Percentiles rank a stretch among this genome's conserved stretches.
Evolutionary conservation across 169 alveolate genomes (phyloP).

Genomic region (Plasmodium cynomolgi): DNA sequence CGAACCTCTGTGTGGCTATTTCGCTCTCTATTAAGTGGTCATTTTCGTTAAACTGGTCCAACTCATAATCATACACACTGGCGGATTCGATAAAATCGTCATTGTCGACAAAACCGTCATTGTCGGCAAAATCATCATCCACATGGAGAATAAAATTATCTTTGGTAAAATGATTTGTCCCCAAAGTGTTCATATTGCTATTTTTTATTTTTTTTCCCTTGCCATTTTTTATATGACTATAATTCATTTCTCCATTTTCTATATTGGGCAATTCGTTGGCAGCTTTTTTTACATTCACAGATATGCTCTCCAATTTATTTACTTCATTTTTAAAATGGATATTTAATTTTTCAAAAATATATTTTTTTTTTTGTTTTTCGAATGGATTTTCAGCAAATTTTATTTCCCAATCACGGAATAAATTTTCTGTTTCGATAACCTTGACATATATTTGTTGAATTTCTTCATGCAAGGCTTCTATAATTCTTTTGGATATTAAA

Average conservation of each 20-base stretch:
- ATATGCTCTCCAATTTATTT: constrained; percentile 65
- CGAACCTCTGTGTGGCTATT: constrained; percentile 45
- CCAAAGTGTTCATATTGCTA: constrained; percentile 6
- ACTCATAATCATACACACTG: constrained; percentile 61
- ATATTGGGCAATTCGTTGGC: constrained; percentile 72
- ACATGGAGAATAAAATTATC: constrained; percentile 62
- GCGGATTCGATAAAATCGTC: constrained; percentile 74
- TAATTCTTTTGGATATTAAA: constrained; percentile 70
- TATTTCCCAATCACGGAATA: constrained; percentile 72
- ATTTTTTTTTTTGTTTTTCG: constrained; percentile 69
- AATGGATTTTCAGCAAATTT: constrained; percentile 70
- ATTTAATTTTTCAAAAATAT: constrained; percentile 69
- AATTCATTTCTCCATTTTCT: constrained; percentile 67
- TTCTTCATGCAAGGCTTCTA: constrained; percentile 75
- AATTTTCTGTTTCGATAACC: constrained; percentile 69
- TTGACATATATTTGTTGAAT: constrained; percentile 75
- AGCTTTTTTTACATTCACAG: constrained; percentile 71
- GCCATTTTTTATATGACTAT: constrained; percentile 12
- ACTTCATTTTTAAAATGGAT: constrained; percentile 75
- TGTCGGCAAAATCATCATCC: constrained; percentile 39
- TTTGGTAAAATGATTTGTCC: constrained; percentile 17
- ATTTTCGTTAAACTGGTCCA: constrained; percentile 68
- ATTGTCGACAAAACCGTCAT: constrained; percentile 37
- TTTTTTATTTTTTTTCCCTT: not conserved
- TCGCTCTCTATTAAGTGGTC: constrained; percentile 60